Evolutionary conservation across 2,329 filamentous ascomycete species (phyloP).

Genomic region (Blastomyces parvus): DNA sequence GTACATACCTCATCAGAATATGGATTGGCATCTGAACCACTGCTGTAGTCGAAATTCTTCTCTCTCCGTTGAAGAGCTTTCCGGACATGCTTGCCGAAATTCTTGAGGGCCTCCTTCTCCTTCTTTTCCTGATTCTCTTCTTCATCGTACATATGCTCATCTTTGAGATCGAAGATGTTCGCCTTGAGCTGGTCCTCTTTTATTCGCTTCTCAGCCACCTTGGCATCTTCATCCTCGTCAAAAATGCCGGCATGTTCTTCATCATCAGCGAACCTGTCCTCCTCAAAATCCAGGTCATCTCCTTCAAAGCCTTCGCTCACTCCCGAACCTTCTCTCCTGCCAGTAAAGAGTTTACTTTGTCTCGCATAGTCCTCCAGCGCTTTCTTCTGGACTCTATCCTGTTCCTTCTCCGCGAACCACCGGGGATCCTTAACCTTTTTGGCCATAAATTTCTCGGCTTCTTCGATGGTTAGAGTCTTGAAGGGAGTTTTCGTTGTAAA

Average conservation of each 20-base stretch:
- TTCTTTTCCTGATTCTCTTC: slow-evolving; percentile 54
- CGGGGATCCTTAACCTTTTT: slow-evolving; percentile 66
- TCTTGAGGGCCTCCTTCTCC: slow-evolving; percentile 59
- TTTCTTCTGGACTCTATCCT: slow-evolving; percentile 45
- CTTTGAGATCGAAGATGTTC: slow-evolving; percentile 70
- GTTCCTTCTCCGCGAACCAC: slow-evolving; percentile 64
- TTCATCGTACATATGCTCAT: slow-evolving; percentile 61
- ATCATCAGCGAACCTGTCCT: slow-evolving; percentile 74
- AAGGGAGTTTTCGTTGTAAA: slow-evolving; percentile 49
- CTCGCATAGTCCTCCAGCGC: slow-evolving; percentile 49
- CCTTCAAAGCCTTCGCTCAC: slow-evolving; percentile 47
- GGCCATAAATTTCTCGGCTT: slow-evolving; percentile 74
- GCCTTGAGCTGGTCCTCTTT: slow-evolving; percentile 77
- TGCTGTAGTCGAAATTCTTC: slow-evolving; percentile 76
- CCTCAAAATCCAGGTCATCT: slow-evolving; percentile 59
- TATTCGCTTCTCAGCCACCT: slow-evolving; percentile 61
- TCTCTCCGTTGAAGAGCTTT: slow-evolving; percentile 79
- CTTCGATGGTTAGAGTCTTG: slow-evolving; percentile 66
- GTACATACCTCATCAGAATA: slow-evolving; percentile 45
- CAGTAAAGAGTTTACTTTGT: slow-evolving; percentile 38
- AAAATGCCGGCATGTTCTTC: slow-evolving; percentile 71
- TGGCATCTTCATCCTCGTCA: slow-evolving; percentile 72
- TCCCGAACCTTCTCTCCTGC: slow-evolving; percentile 36
- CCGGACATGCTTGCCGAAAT: slow-evolving; percentile 64
- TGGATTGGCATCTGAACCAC: slow-evolving; percentile 53